Conservation (phyloP, 495 filamentous ascomycete genomes). For the Talaromyces ruber region DNA sequence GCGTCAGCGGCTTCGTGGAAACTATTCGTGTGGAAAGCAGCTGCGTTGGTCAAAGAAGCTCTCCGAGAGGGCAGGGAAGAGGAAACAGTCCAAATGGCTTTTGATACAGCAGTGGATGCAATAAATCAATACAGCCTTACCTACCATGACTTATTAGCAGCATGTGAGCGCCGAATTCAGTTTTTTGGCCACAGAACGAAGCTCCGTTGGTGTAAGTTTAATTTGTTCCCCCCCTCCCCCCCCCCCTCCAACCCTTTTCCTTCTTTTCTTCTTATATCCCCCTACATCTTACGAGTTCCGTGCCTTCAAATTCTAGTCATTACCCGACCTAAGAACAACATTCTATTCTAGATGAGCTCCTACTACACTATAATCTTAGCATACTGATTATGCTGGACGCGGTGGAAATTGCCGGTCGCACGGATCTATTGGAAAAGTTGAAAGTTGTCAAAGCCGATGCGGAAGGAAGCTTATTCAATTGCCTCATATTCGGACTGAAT, state of each 20-base stretch:
- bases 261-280: no score
- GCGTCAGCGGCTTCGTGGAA: constrained; percentile 11
- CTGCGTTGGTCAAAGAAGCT: constrained; percentile 12
- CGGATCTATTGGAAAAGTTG: constrained; percentile 12
- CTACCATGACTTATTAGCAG: constrained; percentile 9
- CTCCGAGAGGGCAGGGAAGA: constrained; percentile 13
- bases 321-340: not conserved
- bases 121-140: constrained; percentile 11
- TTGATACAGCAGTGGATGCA: constrained; percentile 10
- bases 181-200: constrained; percentile 12
- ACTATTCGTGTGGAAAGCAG: constrained; percentile 12
- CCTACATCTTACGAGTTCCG: not conserved
- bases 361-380: constrained; percentile 12
- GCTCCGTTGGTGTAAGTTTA: constrained; percentile 13
- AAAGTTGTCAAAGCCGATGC: constrained; percentile 9
- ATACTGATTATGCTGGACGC: constrained; percentile 12
- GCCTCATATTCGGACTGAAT: constrained; percentile 13
- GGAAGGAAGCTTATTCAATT: constrained; percentile 12
- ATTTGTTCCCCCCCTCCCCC: no score
- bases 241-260: no score
- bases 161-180: constrained; percentile 12
- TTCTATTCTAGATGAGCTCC: constrained; percentile 8
- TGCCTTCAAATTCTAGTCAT: not conserved
- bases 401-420: constrained; percentile 9
- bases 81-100: constrained; percentile 10